These are phyloP conservation scores for Trametes cinnabarina DNA, from an alignment of 768 basidiomycete species.

Conservation along the genomic window DNA sequence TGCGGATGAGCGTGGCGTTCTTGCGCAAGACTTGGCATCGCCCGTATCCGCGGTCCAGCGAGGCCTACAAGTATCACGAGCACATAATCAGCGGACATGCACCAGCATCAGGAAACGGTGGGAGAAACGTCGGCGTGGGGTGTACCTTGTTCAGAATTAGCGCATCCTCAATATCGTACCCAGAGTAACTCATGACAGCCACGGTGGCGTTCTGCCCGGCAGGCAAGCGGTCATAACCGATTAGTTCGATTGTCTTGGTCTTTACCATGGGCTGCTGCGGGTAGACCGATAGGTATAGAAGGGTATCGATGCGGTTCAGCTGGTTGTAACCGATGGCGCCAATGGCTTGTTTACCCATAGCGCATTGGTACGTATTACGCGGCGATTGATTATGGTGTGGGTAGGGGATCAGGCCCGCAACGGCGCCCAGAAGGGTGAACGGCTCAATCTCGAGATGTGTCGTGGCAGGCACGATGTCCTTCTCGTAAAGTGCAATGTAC, in stretches of 20 bases:
- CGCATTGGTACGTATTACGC: constrained; percentile 98
- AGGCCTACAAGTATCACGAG: constrained; percentile 57
- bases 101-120: neutral
- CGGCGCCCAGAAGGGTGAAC: constrained; percentile 95
- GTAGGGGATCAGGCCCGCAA: constrained; percentile 97
- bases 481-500: constrained; percentile 91
- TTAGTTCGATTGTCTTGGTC: constrained; percentile 95
- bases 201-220: constrained; percentile 98
- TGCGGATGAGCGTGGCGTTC: constrained; percentile 89
- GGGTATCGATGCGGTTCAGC: constrained; percentile 94
- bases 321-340: constrained; percentile 99
- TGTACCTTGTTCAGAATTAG: constrained; percentile 89
- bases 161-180: constrained; percentile 99
- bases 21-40: constrained; percentile 97
- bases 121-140: constrained; percentile 3
- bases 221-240: constrained; percentile 94
- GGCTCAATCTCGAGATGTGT: constrained; percentile 99
- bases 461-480: constrained; percentile 74
- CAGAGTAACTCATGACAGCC: constrained; percentile 98
- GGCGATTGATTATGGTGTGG: constrained; percentile 99
- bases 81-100: constrained; percentile 3
- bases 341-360: constrained; percentile 99
- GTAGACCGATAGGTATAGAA: constrained; percentile 96
- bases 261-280: constrained; percentile 99
- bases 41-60: constrained; percentile 95